Base-by-base conservation (phyloP, 352 stramenopile species). In the Globisporangium polare region DNA sequence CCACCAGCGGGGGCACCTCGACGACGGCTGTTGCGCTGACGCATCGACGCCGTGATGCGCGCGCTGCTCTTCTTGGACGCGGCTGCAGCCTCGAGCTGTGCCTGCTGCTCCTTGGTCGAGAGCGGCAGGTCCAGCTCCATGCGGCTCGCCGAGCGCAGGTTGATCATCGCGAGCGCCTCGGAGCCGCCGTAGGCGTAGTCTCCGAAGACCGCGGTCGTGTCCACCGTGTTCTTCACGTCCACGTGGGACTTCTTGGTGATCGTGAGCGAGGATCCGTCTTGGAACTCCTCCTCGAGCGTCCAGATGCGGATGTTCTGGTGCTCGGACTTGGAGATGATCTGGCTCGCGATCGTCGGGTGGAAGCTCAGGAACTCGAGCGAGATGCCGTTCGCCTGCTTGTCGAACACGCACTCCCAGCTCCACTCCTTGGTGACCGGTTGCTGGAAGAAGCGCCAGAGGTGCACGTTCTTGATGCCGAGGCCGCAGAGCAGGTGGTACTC, bases 321-420 rank as follows among this genome's bases (percentile, higher is more conserved):
- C 61, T 93, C 83, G 0, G 86, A 95, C 72, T 95, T 95, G 45
- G 82, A 89, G 56, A 93, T 88, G 46, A 93, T 77, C 50, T 86
- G 78, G 46, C 89, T 71, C 6, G 70, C 50, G 5, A 69, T 67
- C 3, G 74, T 67, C 13, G 66, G 80, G 53, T 90, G 78, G 61
- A 95, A 95, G 24, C 65, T 74, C 18, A 95, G 72, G 57, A 89
- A 84, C 68, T 95, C 86, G 6, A 95, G 68, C 12, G 80, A 92
- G 51, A 92, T 95, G 33, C 86, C 86, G 59, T 95, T 95, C 27
- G 80, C 92, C 60, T 90, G 80, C 57, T 92, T 91, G 65, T 95
- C 86, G 41, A 94, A 94, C 5, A 95, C 68, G 66, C 86, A 95
- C 65, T 95, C 80, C 84, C 84, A 95, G 1, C 51, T 77, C 86